Evolutionary conservation across 2,329 filamentous ascomycete species (phyloP), one percentile per base, ranked within the genome.

Genomic region (Conoideocrella luteorostrata): DNA sequence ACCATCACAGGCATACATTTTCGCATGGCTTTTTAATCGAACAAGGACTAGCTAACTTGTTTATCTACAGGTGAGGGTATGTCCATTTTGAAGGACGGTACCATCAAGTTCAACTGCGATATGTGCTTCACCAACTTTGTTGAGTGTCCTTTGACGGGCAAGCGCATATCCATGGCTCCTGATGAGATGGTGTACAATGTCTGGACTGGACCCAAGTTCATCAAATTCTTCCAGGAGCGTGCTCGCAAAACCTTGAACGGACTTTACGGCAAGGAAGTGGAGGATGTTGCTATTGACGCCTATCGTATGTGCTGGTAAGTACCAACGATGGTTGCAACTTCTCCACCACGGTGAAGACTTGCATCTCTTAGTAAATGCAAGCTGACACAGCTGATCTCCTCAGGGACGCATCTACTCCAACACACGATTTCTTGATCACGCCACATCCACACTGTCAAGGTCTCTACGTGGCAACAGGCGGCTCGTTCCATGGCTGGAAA

Each of bases 401-500:
- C 59, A 82, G 78, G 74, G 80, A 84, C 53, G 72, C 74, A 26
- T 72, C 78, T 29, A 80, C 77, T 3, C 76, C 77, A 1, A 77
- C 72, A 7, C 77, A 83, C 57, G 78, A 83, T 54, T 80, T 79
- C 52, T 65, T 84, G 42, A 74, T 84, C 52, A 70, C 71, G 7
- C 71, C 76, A 3, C 67, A 77, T 47, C 59, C 67, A 5, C 60
- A 68, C 51, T 78, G 49, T 46, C 52, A 56, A 30, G 77, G 76
- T 46, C 59, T 84, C 12, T 82, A 74, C 57, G 57, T 85, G 20
- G 80, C 79, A 1, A 75, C 74, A 0, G 79, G 76, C 11, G 80
- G 80, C 2, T 82, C 77, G 11, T 80, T 82, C 49, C 80, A 84
- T 55, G 73, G 74, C 23, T 82, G 75, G 71, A 83, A 84, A 57